Conservation (phyloP, 345 rosid genomes). For the Bruguiera sexangula region DNA sequence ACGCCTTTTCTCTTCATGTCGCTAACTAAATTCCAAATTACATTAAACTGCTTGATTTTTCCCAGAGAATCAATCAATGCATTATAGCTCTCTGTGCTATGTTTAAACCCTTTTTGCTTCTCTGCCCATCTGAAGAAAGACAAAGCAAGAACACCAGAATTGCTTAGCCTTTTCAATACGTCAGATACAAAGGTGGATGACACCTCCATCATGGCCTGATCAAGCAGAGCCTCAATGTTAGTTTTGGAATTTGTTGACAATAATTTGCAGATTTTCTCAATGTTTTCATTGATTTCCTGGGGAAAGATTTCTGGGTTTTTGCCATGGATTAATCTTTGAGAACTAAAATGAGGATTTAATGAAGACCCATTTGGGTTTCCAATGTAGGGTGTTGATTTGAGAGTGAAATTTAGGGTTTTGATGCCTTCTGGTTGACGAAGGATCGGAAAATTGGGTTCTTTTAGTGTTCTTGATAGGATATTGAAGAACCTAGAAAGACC, state of each 20-base stretch:
- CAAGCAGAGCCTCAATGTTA: slow-evolving; percentile 32
- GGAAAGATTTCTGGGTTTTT: slow-evolving; percentile 24
- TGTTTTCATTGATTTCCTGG: slow-evolving; percentile 33
- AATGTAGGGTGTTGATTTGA: slow-evolving; percentile 12
- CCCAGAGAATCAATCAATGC: slow-evolving; percentile 72
- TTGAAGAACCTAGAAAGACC: slow-evolving; percentile 22
- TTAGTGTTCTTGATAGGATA: slow-evolving; percentile 16
- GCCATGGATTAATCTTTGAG: slow-evolving; percentile 25
- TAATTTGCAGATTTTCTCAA: slow-evolving; percentile 50
- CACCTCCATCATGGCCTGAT: slow-evolving; percentile 40
- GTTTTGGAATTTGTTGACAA: slow-evolving; percentile 33
- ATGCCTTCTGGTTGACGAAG: slow-evolving; percentile 3
- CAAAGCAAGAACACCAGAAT: slow-evolving; percentile 64
- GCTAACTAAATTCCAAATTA: slow-evolving; percentile 53
- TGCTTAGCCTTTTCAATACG: slow-evolving; percentile 71
- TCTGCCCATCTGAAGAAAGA: slow-evolving; percentile 80
- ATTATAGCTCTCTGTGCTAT: slow-evolving; percentile 61
- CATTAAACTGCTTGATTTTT: slow-evolving; percentile 76
- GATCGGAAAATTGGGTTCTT: slow-evolving; percentile 9
- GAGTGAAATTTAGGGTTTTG: slow-evolving; percentile 9
- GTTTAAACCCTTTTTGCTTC: slow-evolving; percentile 55
- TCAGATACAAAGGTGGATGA: slow-evolving; percentile 47
- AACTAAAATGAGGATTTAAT: slow-evolving; percentile 12
- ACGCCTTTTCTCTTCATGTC: slow-evolving; percentile 66
- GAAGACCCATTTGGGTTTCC: slow-evolving; percentile 6